Evolutionary conservation across 371 early-diverging fungal genomes (phyloP).

Genomic region (Lichtheimia ornata): DNA sequence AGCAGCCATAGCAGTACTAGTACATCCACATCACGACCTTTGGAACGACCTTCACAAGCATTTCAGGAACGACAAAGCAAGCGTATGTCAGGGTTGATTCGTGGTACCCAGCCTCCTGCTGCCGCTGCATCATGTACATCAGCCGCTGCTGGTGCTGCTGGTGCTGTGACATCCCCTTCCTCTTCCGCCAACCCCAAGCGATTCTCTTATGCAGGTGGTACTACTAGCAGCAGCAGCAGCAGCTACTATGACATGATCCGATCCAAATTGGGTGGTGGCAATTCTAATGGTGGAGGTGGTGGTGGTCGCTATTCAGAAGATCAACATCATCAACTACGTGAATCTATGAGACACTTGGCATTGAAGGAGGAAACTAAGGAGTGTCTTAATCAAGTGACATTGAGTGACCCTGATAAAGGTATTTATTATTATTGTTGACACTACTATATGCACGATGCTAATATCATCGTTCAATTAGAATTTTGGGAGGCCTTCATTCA

Average conservation of each 20-base stretch:
- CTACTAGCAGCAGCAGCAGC: not conserved
- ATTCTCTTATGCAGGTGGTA: slow-evolving; percentile 8
- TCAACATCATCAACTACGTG: slow-evolving; percentile 22
- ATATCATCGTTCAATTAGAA: slow-evolving; percentile 23
- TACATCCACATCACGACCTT: not conserved
- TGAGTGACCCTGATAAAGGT: no score
- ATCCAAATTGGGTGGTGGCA: slow-evolving; percentile 29
- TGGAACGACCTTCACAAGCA: slow-evolving; percentile 23
- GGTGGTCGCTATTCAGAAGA: slow-evolving; percentile 38
- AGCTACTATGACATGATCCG: slow-evolving; percentile 38
- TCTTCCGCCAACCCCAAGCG: slow-evolving; percentile 5
- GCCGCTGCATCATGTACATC: slow-evolving; percentile 7
- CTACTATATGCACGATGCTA: not conserved
- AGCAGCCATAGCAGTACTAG: not conserved
- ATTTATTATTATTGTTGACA: no score
- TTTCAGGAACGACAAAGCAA: slow-evolving; percentile 30
- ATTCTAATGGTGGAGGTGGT: slow-evolving; percentile 37
- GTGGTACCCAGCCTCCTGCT: slow-evolving; percentile 7
- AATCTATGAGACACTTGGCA: slow-evolving; percentile 1
- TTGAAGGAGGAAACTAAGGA: slow-evolving; percentile 1
- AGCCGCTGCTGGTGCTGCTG: slow-evolving; percentile 1
- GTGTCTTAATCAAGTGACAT: not conserved
- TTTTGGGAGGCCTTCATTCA: slow-evolving; percentile 40
- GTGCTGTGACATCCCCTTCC: not conserved
- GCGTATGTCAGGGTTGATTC: slow-evolving; percentile 23